Base-by-base conservation (phyloP, 192 early-diverging fungal species). In the Entomortierella chlamydospora region DNA sequence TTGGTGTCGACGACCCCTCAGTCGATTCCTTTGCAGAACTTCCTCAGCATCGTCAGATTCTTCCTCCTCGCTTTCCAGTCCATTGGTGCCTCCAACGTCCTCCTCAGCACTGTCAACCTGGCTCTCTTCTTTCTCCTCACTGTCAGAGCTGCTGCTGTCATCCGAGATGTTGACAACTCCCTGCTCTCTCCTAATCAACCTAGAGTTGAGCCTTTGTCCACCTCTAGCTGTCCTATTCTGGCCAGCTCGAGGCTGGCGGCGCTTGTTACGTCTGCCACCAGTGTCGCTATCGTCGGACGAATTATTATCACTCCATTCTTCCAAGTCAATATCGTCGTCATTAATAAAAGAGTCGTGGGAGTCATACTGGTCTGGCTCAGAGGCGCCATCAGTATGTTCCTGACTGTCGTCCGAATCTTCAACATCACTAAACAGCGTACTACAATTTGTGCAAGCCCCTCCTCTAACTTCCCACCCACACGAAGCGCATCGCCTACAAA, bases 311-410 rank as follows among this genome's bases (percentile, higher is more conserved):
- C 39, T 31, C 5, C 30, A 39, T 30, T 4, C n/a, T 53, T 6
- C 39, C 8, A 10, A 10, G 0, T 56, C 52, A 47, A 47, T 39
- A 23, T 29, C 3, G 12, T 31, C 45, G 31, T 61, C 59, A 42
- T 28, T 57, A 34, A 78, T 78, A 54, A 78, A 78, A 8, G 73
- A 78, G 30, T 78, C 73, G 25, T 78, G 73, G 11, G 73, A 69
- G 22, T 78, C 73, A 25, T 78, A 78, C 12, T 42, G 53, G 41
- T 78, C 73, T 41, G 73, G 73, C 11, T 64, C 70, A 2, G 73
- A 78, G 0, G 64, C 67, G 8, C 2, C 30, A 26, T 78, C 65
- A 4, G 66, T 57, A 50, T 69, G 23, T 0, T 78, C 67, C 41
- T 78, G 73, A 23, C 73, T 78, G 2, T 50, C 47, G 22, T 68